phyloP scores from a whole-genome alignment of 441 rosid genomes.

The Biscutella auriculata region DNA sequence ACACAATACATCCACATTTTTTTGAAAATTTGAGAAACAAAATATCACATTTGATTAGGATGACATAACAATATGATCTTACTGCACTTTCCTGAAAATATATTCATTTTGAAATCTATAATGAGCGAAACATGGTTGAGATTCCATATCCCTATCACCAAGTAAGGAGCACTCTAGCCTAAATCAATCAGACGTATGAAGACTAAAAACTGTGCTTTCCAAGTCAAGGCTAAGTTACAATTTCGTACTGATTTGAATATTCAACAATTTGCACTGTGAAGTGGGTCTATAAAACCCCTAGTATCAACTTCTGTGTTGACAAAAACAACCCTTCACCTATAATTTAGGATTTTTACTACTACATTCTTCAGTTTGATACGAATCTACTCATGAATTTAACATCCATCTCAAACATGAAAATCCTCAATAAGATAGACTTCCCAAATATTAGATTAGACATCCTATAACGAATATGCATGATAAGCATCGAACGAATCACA shows the following conservation, averaged over 20 bases:
- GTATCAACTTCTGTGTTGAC: neutral
- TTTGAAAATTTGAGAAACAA: neutral
- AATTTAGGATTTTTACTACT: neutral
- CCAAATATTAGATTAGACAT: too few species aligned
- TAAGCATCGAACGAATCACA: neutral
- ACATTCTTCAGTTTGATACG: neutral
- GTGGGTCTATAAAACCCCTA: neutral
- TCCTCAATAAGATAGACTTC: too few species aligned
- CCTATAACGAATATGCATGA: too few species aligned
- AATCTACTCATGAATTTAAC: neutral
- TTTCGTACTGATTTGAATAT: neutral
- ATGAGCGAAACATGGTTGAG: neutral
- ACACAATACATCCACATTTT: slow-evolving; percentile 3
- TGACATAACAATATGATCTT: neutral
- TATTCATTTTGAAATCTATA: neutral
- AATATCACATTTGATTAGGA: neutral
- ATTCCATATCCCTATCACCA: neutral
- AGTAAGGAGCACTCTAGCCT: neutral
- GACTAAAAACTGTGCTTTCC: neutral
- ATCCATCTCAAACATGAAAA: neutral
- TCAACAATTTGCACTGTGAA: neutral
- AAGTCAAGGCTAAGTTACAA: neutral
- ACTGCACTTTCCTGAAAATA: neutral
- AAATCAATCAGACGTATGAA: neutral
- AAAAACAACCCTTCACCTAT: neutral